Evolutionary conservation across 2,329 filamentous ascomycete genomes (phyloP), one percentile per base, ranked within the genome.

Genomic region (Paracorniculantispora psalliotae): DNA sequence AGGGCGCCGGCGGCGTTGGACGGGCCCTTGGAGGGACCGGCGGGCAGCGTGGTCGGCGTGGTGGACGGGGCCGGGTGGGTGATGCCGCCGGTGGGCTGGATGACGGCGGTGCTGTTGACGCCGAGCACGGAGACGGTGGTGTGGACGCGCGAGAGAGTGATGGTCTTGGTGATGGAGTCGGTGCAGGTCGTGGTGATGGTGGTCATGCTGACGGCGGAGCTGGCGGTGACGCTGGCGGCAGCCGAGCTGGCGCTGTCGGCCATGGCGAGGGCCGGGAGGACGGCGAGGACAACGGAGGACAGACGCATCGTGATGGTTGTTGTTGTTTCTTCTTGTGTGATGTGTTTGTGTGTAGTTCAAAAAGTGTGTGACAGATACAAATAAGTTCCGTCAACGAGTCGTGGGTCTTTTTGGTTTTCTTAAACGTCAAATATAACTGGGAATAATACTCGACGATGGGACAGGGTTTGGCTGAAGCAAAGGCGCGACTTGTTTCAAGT

Each of bases 181-280:
- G 81, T 85, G 26, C 75, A 75, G 19, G 81, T 84, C 50, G 78
- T 75, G 46, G 77, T 75, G 25, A 67, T 66, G 58, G 68, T 66
- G 35, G 68, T 71, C 28, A n/a, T 26, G 28, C 25, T 26, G 19
- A 13, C 13, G 30, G 67, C 63, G 25, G 76, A 75, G 44, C 73
- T 64, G 58, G 75, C 76, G 30, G 56, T 57, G 17, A 59, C 9
- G 43, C 39, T 50, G 52, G 53, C n/a, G 15, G 39, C 21, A n/a
- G n/a, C n/a, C 39, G 39, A 62, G 21, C 56, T 63, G 55, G 64
- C 60, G 13, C 69, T 71, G 54, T 75, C 68, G 39, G 81, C 81
- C 55, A 81, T 66, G 61, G 80, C 82, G 67, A 84, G 69, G 56
- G 82, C 74, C 66, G 83, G 82, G 68, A 86, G 75, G 63, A 80